phyloP scores from a whole-genome alignment of 1,139 yeast genomes.

The Zygotorulaspora mrakii region DNA sequence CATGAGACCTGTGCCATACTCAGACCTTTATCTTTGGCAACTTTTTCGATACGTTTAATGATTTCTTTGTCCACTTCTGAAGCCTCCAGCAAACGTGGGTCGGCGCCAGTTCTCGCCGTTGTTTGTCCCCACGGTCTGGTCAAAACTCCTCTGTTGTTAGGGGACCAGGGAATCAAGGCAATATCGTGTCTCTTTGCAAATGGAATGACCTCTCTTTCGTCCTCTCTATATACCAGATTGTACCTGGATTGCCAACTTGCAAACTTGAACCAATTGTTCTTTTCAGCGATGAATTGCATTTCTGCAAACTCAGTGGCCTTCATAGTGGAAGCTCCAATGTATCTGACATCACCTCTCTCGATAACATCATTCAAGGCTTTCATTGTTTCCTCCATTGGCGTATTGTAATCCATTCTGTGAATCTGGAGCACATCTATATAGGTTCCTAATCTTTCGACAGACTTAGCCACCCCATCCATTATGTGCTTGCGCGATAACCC shows the following conservation, averaged over 20 bases:
- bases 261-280: constrained; percentile 46
- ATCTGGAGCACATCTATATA: constrained; percentile 50
- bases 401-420: constrained; percentile 44
- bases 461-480: constrained; percentile 43
- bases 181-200: constrained; percentile 38
- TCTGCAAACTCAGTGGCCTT: constrained; percentile 44
- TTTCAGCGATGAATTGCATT: constrained; percentile 46
- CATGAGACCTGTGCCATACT: constrained; percentile 53
- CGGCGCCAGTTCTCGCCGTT: constrained; percentile 24
- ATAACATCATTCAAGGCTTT: constrained; percentile 47
- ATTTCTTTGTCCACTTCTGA: constrained; percentile 40
- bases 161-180: constrained; percentile 51
- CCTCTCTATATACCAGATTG: constrained; percentile 50
- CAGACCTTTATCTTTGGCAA: constrained; percentile 44
- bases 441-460: constrained; percentile 47
- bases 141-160: constrained; percentile 48
- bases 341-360: constrained; percentile 42
- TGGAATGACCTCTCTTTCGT: constrained; percentile 50
- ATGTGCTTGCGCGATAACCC: constrained; percentile 50
- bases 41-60: constrained; percentile 48
- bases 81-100: constrained; percentile 14
- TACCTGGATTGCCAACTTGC: constrained; percentile 49
- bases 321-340: constrained; percentile 52
- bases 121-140: constrained; percentile 40
- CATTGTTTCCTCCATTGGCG: constrained; percentile 48